Percentiles rank a stretch among this genome's conserved stretches.
phyloP scores from a whole-genome alignment of 2,329 filamentous ascomycete genomes.

The Aspergillus aculeatinus region DNA sequence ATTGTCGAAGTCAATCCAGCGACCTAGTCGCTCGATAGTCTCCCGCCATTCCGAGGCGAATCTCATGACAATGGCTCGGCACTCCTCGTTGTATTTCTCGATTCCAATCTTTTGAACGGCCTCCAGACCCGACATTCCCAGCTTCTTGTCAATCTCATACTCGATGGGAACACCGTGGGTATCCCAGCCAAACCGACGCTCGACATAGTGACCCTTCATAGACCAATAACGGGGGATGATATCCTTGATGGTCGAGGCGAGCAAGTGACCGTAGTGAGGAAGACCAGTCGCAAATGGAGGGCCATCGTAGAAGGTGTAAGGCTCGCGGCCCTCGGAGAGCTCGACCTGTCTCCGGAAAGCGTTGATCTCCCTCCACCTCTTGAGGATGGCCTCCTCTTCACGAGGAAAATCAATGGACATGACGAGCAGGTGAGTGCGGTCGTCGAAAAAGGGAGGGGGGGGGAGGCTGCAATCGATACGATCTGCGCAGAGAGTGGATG shows the following conservation, averaged over 20 bases:
- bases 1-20: conserved; percentile 98
- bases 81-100: conserved; percentile 87
- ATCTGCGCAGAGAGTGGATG: conserved; percentile 17
- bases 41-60: conserved; percentile 83
- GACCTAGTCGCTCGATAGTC: conserved; percentile 82
- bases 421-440: conserved; percentile 30
- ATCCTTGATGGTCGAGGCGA: conserved; percentile 94
- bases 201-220: conserved; percentile 92
- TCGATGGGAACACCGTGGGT: conserved; percentile 93
- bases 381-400: conserved; percentile 82
- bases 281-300: conserved; percentile 73
- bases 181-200: conserved; percentile 93
- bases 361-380: conserved; percentile 85
- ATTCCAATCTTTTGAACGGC: conserved; percentile 85
- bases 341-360: conserved; percentile 87
- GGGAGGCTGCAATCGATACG: conserved; percentile 12
- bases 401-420: conserved; percentile 93
- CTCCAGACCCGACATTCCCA: conserved; percentile 82
- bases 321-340: conserved; percentile 76
- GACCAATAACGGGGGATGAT: conserved; percentile 96
- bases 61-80: conserved; percentile 88
- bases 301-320: conserved; percentile 94
- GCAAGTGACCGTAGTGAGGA: conserved; percentile 71
- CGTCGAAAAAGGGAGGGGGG: conserved; percentile 12
- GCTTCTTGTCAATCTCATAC: conserved; percentile 95